These are phyloP conservation scores for Triticum aestivum DNA, from an alignment of 176 grass and related monocot genomes.

Conservation along the genomic window IWGSC_CS_RefSeq_v2.1 NC_057814.1:418270873-418271372, in stretches of 20 bases:
- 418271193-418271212: neutral
- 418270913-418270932: too few species aligned
- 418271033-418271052: slow-evolving; percentile 2
- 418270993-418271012: too few species aligned
- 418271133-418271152: neutral
- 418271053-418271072: neutral
- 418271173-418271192: neutral
- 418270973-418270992: too few species aligned
- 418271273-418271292: neutral
- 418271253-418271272: slow-evolving; percentile 1
- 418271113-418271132: neutral
- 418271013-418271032: neutral
- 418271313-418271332: slow-evolving; percentile 1
- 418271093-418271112: slow-evolving; percentile 14
- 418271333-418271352: neutral
- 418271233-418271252: neutral
- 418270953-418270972: too few species aligned
- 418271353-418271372: neutral
- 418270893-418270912: too few species aligned
- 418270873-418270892: too few species aligned
- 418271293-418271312: neutral
- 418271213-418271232: neutral
- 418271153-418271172: neutral
- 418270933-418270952: too few species aligned
- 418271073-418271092: neutral